These are phyloP conservation scores for Coemansia brasiliensis DNA, from an alignment of 192 early-diverging fungal species.

Conservation along the genomic window DNA sequence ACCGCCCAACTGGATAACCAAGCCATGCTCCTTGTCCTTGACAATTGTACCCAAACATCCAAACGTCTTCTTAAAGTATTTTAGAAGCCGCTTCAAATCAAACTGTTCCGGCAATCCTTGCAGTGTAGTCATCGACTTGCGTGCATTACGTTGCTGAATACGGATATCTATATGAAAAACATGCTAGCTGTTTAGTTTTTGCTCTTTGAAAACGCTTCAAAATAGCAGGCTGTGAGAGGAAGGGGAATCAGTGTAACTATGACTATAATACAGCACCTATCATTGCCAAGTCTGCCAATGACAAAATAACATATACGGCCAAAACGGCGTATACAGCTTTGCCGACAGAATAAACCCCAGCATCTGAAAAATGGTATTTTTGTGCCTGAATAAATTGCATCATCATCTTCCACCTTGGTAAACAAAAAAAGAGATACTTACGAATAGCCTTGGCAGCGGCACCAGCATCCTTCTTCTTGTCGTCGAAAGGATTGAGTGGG, in stretches of 20 bases:
- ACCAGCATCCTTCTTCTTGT: constrained; percentile 52
- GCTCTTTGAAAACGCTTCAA: no score
- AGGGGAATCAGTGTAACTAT: constrained; percentile 61
- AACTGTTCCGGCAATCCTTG: constrained; percentile 85
- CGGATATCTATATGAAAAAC: constrained; percentile 77
- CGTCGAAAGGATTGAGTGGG: constrained; percentile 38
- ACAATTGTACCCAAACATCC: constrained; percentile 96
- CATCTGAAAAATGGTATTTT: constrained; percentile 1
- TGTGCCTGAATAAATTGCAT: constrained; percentile 2
- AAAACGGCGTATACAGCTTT: no score
- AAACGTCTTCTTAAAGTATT: constrained; percentile 94
- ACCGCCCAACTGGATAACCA: constrained; percentile 92
- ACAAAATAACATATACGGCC: not conserved
- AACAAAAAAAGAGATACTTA: constrained; percentile 28
- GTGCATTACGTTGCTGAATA: constrained; percentile 94
- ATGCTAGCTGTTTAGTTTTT: constrained; percentile 1
- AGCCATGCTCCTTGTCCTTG: constrained; percentile 86
- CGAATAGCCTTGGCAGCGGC: constrained; percentile 48
- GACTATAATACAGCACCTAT: constrained; percentile 42
- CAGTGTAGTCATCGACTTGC: constrained; percentile 95
- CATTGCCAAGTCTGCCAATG: constrained; percentile 28
- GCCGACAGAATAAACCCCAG: not conserved
- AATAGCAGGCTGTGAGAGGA: not conserved
- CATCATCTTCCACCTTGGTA: constrained; percentile 6
- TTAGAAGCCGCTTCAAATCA: constrained; percentile 89